Conservation (phyloP, 148 eudicot genomes). For the Spergularia bocconei region DNA sequence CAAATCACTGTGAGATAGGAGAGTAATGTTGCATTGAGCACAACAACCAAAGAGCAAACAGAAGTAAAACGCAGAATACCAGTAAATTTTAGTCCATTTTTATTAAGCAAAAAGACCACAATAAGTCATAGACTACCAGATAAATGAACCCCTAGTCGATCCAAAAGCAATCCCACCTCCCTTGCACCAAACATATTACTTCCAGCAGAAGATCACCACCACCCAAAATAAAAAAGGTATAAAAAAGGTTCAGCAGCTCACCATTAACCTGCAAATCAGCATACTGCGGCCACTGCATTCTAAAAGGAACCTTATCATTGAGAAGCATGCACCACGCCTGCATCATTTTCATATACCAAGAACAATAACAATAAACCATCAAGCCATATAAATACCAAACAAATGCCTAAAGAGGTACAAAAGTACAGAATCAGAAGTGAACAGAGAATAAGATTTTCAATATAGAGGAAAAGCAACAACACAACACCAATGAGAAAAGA, state of each 20-base stretch:
- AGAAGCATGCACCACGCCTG: slow-evolving; percentile 93
- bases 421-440: neutral
- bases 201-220: neutral
- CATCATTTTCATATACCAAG: slow-evolving; percentile 8
- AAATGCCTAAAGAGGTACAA: neutral
- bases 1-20: too few species aligned
- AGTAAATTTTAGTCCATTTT: too few species aligned
- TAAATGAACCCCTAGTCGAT: neutral
- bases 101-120: too few species aligned
- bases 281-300: slow-evolving; percentile 85
- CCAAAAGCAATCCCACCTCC: neutral
- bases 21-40: too few species aligned
- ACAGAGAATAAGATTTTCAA: neutral
- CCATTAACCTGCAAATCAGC: slow-evolving; percentile 73
- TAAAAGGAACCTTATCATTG: slow-evolving; percentile 66
- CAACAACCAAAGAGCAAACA: too few species aligned
- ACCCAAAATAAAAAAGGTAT: neutral
- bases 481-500: neutral
- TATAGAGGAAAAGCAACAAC: neutral
- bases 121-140: neutral
- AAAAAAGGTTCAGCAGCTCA: slow-evolving; percentile 28
- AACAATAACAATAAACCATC: neutral
- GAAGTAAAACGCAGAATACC: too few species aligned
- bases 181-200: neutral
- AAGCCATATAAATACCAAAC: neutral